Evolutionary conservation across 352 stramenopile species (phyloP).

Genomic region (Phytopythium aichiense): DNA sequence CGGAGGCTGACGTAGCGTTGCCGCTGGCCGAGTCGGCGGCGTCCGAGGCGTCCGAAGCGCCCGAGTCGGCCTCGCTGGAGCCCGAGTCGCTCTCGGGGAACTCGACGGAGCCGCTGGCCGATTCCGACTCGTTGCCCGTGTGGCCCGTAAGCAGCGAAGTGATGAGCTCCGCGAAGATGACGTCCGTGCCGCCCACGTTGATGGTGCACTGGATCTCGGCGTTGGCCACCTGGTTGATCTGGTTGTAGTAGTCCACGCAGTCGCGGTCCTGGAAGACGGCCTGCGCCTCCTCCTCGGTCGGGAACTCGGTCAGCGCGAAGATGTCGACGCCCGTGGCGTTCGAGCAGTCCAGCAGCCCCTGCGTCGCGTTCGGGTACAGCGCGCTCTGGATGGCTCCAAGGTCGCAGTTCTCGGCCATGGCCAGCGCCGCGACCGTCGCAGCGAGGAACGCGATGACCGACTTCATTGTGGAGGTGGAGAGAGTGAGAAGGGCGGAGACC

Average conservation of each 20-base stretch:
- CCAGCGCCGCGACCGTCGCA: constrained; percentile 19
- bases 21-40: constrained; percentile 2
- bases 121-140: constrained; percentile 52
- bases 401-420: constrained; percentile 36
- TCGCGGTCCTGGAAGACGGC: constrained; percentile 47
- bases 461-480: constrained; percentile 20
- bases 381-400: constrained; percentile 44
- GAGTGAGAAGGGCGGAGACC: not conserved
- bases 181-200: constrained; percentile 32
- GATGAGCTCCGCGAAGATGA: constrained; percentile 49
- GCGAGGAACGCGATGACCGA: constrained; percentile 20
- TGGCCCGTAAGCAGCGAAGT: constrained; percentile 54
- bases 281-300: constrained; percentile 46
- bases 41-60: not conserved
- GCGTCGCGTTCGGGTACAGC: constrained; percentile 52
- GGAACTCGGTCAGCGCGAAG: constrained; percentile 41
- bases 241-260: constrained; percentile 66
- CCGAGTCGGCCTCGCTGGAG: constrained; percentile 10
- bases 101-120: constrained; percentile 15
- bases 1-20: constrained; percentile 5
- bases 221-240: constrained; percentile 69
- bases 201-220: constrained; percentile 56
- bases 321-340: constrained; percentile 55
- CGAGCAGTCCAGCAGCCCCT: constrained; percentile 35
- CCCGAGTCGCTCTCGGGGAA: constrained; percentile 12